phyloP scores from a whole-genome alignment of 202 grass and related monocot species.

The Saccharum hybrid region DNA sequence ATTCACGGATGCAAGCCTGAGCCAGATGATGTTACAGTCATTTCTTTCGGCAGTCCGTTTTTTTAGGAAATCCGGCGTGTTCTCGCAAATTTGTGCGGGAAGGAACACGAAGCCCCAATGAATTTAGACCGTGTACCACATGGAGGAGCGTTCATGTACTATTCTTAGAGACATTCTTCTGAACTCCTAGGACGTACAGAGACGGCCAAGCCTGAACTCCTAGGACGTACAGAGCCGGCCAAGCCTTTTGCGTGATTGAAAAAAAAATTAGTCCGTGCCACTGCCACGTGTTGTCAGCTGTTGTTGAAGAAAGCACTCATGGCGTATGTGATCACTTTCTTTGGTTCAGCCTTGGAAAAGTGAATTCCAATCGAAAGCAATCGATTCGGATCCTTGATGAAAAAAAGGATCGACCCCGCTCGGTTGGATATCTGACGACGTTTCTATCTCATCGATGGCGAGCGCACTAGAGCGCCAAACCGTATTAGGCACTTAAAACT shows the following conservation, averaged over 20 bases:
- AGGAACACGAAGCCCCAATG: background rate
- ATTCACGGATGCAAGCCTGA: too few relatives aligned
- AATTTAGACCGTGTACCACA: background rate
- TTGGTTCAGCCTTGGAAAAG: constrained; percentile 26
- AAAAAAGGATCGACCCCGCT: background rate
- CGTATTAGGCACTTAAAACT: background rate
- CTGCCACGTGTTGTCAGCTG: background rate
- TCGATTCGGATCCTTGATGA: constrained; percentile 25
- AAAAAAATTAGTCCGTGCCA: background rate
- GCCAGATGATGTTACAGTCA: background rate
- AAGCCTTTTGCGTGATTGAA: too few relatives aligned
- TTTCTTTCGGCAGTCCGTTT: background rate
- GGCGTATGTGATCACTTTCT: constrained; percentile 1
- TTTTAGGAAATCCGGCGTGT: background rate
- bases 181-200: too few relatives aligned
- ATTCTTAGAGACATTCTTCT: too few relatives aligned
- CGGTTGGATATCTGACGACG: constrained; percentile 35
- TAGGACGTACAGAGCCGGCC: too few relatives aligned
- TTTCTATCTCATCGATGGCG: constrained; percentile 37
- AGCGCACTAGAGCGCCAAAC: constrained; percentile 34
- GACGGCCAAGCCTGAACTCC: too few relatives aligned
- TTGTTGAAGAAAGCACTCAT: constrained; percentile 34
- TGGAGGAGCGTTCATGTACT: too few relatives aligned
- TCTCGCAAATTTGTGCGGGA: background rate
- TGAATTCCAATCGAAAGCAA: constrained; percentile 32